Percentiles rank a stretch among this genome's conserved stretches.
These are phyloP conservation scores for Skeletonema tropicum DNA, from an alignment of 108 stramenopile genomes.

Conservation along the genomic window DNA sequence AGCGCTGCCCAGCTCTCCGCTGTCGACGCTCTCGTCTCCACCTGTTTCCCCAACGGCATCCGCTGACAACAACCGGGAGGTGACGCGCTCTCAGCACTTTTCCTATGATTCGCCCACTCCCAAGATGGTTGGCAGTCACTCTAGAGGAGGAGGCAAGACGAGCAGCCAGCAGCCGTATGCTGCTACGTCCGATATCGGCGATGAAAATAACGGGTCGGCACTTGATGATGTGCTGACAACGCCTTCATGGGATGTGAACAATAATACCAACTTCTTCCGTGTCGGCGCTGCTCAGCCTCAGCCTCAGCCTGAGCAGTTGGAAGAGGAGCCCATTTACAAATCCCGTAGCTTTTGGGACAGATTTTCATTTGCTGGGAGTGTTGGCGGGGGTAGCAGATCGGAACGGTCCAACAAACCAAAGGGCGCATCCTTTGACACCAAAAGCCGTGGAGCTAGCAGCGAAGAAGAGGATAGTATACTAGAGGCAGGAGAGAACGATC, in stretches of 20 bases:
- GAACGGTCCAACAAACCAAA: neutral
- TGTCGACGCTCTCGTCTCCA: conserved; percentile 10
- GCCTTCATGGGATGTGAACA: neutral
- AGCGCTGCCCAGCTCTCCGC: neutral
- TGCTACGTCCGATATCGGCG: no score
- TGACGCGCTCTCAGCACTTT: neutral
- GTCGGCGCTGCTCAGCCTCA: neutral
- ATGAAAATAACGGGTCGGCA: neutral
- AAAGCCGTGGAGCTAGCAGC: neutral
- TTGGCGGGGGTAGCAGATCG: neutral
- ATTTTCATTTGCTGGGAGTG: neutral
- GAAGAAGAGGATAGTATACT: conserved; percentile 20
- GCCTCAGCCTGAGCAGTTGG: neutral
- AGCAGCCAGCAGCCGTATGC: neutral
- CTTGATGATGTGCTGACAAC: neutral
- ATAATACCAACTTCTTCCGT: neutral
- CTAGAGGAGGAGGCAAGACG: neutral
- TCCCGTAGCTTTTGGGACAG: neutral
- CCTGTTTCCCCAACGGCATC: conserved; percentile 9
- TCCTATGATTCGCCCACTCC: neutral
- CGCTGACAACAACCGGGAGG: neutral
- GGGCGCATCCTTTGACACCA: neutral
- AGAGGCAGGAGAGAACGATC: conserved; percentile 41
- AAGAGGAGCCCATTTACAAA: neutral
- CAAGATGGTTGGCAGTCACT: neutral